phyloP scores from a whole-genome alignment of 208 protist genomes.

The Trypanosoma melophagium region DNA sequence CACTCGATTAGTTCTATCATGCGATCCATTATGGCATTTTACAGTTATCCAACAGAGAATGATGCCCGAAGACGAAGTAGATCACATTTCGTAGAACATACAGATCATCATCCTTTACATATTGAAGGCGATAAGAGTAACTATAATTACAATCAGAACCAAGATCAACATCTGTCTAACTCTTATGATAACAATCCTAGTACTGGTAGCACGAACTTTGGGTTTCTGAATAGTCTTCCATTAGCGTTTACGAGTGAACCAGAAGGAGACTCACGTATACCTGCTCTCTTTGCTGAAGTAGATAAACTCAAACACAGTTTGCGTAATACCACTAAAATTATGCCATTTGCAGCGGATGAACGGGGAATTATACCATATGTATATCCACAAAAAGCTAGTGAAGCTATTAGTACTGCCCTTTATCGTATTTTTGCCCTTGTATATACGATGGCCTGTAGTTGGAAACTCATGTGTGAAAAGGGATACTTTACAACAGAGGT shows the following conservation, averaged over 20 bases:
- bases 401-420: slow-evolving; percentile 62
- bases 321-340: slow-evolving; percentile 46
- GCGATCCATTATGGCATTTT: slow-evolving; percentile 47
- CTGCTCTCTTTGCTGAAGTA: slow-evolving; percentile 3
- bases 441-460: slow-evolving; percentile 73
- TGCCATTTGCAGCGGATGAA: slow-evolving; percentile 68
- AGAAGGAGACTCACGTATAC: slow-evolving; percentile 12
- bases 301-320: slow-evolving; percentile 20
- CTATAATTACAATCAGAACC: slow-evolving; percentile 5
- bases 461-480: slow-evolving; percentile 78
- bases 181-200: neutral
- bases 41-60: slow-evolving; percentile 38
- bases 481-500: slow-evolving; percentile 72
- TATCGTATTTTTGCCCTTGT: slow-evolving; percentile 66
- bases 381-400: slow-evolving; percentile 61
- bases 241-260: slow-evolving; percentile 8
- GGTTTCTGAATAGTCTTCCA: neutral
- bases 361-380: slow-evolving; percentile 52
- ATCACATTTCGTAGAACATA: neutral
- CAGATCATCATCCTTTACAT: neutral
- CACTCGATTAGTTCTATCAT: slow-evolving; percentile 38
- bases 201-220: neutral
- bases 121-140: slow-evolving; percentile 15
- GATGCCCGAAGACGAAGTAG: slow-evolving; percentile 13
- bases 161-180: neutral